A percentile compares a stretch with the other conserved stretches of the same genome.
Conservation (phyloP, 2,329 filamentous ascomycete species). For the Fusarium humuli region DNA sequence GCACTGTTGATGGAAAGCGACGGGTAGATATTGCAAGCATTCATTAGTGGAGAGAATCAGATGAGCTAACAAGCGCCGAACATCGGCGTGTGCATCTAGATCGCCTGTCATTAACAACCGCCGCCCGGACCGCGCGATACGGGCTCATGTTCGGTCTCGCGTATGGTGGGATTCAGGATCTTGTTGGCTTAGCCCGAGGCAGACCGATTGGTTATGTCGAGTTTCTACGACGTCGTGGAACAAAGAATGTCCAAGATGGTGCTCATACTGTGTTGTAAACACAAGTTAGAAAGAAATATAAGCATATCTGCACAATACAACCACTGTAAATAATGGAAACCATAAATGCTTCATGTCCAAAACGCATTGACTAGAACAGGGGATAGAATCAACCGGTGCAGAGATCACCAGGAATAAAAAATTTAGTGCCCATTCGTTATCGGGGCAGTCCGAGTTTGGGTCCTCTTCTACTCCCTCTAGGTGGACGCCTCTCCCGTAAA, state of each 20-base stretch:
- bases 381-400: not conserved
- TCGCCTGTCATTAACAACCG: conserved; percentile 80
- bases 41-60: conserved; percentile 8
- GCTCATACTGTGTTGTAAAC: conserved; percentile 24
- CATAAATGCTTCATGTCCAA: not conserved
- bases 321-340: conserved; percentile 5
- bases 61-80: conserved; percentile 46
- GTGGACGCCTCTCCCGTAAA: conserved; percentile 37
- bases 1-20: conserved; percentile 38
- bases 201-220: conserved; percentile 81
- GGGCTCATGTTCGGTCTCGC: conserved; percentile 82
- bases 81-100: conserved; percentile 62
- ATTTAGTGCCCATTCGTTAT: conserved; percentile 25
- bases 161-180: conserved; percentile 86
- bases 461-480: conserved; percentile 17
- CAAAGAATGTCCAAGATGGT: conserved; percentile 16
- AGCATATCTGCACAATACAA: not conserved
- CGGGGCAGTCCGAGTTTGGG: conserved; percentile 25
- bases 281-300: no score
- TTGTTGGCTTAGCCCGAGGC: conserved; percentile 74
- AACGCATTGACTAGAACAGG: conserved; percentile 7
- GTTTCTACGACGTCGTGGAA: conserved; percentile 64
- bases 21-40: conserved; percentile 44
- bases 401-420: conserved; percentile 19
- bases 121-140: conserved; percentile 81